phyloP scores from a whole-genome alignment of 192 early-diverging fungal species.

The Rhizophagus prolifer region DNA sequence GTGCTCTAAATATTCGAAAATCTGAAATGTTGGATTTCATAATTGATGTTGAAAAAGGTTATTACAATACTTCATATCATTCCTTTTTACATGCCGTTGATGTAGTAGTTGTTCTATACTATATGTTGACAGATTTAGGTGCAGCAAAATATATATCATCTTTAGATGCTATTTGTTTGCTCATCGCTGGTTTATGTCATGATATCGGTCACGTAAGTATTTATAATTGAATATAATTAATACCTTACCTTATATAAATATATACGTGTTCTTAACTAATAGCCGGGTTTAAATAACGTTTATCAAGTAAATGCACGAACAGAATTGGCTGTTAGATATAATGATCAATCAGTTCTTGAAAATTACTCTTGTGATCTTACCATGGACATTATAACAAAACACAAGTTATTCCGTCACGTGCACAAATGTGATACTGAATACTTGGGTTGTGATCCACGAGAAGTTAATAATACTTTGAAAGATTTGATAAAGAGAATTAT shows the following conservation, averaged over 20 bases:
- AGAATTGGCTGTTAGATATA: conserved; percentile 68
- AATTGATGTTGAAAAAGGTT: conserved; percentile 79
- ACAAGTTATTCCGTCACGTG: conserved; percentile 64
- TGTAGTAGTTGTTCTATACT: conserved; percentile 81
- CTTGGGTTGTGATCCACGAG: background rate
- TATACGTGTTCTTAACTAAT: too few species aligned
- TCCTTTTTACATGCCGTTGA: conserved; percentile 91
- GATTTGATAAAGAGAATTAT: conserved; percentile 68
- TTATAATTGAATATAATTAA: too few species aligned
- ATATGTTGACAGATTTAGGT: conserved; percentile 70
- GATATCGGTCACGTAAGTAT: conserved; percentile 80
- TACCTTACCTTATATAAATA: too few species aligned
- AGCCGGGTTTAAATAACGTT: conserved; percentile 90
- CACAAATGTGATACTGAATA: conserved; percentile 50
- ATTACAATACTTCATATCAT: conserved; percentile 87
- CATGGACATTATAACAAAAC: conserved; percentile 72
- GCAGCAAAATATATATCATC: conserved; percentile 64
- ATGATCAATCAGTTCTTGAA: conserved; percentile 83
- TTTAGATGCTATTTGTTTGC: conserved; percentile 70
- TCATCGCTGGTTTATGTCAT: conserved; percentile 87
- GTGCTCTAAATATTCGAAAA: conserved; percentile 55
- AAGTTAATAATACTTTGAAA: conserved; percentile 41
- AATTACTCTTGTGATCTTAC: conserved; percentile 79
- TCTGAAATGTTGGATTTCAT: conserved; percentile 81
- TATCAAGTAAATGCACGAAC: conserved; percentile 88